Conservation (phyloP, 2,329 filamentous ascomycete genomes). For the Tolypocladium paradoxum region DNA sequence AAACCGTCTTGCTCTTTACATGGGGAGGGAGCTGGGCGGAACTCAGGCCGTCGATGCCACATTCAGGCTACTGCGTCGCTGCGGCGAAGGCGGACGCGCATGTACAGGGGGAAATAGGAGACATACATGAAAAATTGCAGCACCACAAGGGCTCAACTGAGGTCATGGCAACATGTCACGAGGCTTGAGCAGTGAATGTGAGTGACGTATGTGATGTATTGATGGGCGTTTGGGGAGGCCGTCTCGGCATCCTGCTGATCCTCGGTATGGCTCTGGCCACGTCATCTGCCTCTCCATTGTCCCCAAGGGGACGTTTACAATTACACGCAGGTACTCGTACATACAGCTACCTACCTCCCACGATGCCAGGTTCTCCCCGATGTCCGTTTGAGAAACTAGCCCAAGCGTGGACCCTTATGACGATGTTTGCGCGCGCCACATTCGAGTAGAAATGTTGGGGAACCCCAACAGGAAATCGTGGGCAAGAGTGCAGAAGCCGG, state of each 20-base stretch:
- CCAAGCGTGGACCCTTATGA: not conserved
- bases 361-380: not conserved
- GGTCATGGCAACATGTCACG: not conserved
- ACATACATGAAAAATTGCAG: not conserved
- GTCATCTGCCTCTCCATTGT: no score
- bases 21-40: not conserved
- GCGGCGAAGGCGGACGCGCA: not conserved
- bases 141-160: not conserved
- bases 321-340: not conserved
- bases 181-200: not conserved
- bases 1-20: not conserved
- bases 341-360: not conserved
- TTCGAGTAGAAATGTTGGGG: not conserved
- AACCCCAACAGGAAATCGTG: not conserved
- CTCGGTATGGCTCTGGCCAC: no score
- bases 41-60: not conserved
- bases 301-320: no score
- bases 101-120: not conserved
- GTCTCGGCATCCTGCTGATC: no score
- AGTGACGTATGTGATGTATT: not conserved
- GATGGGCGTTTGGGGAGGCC: no score
- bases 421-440: not conserved
- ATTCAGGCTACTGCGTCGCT: not conserved
- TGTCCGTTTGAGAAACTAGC: no score
- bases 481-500: not conserved